Base-by-base conservation (phyloP, 1,284 basidiomycete species). In the Cystobasidiaceae sp. region DNA sequence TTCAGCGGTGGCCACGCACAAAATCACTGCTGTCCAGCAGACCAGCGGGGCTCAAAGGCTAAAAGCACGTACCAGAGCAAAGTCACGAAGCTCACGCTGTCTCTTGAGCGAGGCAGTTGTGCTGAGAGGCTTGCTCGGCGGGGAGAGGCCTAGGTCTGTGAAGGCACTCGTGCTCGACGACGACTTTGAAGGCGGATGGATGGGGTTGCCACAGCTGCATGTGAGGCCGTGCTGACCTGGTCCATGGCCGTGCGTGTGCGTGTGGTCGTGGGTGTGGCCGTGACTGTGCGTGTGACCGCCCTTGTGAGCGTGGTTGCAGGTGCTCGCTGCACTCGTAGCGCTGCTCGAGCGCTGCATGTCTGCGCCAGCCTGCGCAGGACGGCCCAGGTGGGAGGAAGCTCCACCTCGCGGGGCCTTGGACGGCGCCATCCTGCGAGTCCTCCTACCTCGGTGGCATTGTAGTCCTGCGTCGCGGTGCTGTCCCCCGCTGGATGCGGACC, bases 51-150 rank as follows among this genome's bases (percentile, higher is more conserved):
- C n/a, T n/a, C n/a, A n/a, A n/a, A n/a, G n/a, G n/a, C n/a, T n/a
- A n/a, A n/a, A n/a, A n/a, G n/a, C n/a, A 55, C 61, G 17, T 13
- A 64, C 61, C 27, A 64, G 13, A 45, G 61, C 61, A 54, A 64
- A 64, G 19, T 64, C 61, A 6, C 61, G 51, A n/a, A 64, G 52
- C 43, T 64, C 61, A n/a, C 61, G 13, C 43, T 64, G 61, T 39
- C 61, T 41, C 25, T 56, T 55, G 5, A 64, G 17, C 17, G 61
- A 43, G 19, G 61, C 51, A 51, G 61, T 34, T 2, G 51, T 50
- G 13, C 37, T 64, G 33, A 64, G 25, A 19, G 51, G 51, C 37
- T 64, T 64, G 41, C 39, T 45, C 11, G 61, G 52, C 37, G 54
- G 44, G 41, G 30, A 32, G 39, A 56, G 54, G 37, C 54, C 54